Conservation (phyloP, 306 rosid genomes). For the Trifolium fragiferum region DNA sequence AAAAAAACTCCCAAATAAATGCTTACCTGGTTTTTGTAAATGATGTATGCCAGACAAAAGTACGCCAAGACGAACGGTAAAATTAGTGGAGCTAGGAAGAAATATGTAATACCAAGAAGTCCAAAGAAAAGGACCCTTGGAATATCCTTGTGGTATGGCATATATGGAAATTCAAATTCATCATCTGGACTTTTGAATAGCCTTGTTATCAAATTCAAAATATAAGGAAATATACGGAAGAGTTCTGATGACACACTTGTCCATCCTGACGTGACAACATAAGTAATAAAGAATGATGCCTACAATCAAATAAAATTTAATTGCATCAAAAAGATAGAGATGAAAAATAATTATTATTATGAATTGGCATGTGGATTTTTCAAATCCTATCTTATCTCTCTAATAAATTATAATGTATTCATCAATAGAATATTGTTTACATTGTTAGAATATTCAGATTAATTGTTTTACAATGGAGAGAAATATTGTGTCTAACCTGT, state of each 20-base stretch:
- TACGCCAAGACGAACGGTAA: slow-evolving; percentile 85
- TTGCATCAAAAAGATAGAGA: slow-evolving; percentile 40
- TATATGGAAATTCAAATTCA: slow-evolving; percentile 71
- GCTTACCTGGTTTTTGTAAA: slow-evolving; percentile 86
- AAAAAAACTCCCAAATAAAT: background rate
- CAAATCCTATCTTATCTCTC: too few species aligned
- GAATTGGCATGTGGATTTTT: slow-evolving; percentile 4
- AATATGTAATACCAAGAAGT: slow-evolving; percentile 92
- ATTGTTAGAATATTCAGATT: background rate
- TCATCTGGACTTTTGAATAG: slow-evolving; percentile 55
- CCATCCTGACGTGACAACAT: slow-evolving; percentile 97
- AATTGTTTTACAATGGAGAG: slow-evolving; percentile 17
- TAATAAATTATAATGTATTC: too few species aligned
- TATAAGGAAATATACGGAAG: slow-evolving; percentile 67
- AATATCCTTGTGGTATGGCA: slow-evolving; percentile 68
- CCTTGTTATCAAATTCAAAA: slow-evolving; percentile 62
- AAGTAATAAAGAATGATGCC: slow-evolving; percentile 95
- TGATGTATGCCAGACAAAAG: slow-evolving; percentile 76
- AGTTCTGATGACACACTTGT: slow-evolving; percentile 84
- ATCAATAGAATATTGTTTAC: background rate
- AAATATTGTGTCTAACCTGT: slow-evolving; percentile 68
- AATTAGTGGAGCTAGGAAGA: slow-evolving; percentile 93
- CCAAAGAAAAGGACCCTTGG: slow-evolving; percentile 88
- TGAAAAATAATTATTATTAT: slow-evolving; percentile 11
- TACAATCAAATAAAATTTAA: slow-evolving; percentile 50